A percentile compares a stretch with the other conserved stretches of the same genome.
These are phyloP conservation scores for Lepraria neglecta DNA, from an alignment of 495 filamentous ascomycete species.

Conservation along the genomic window DNA sequence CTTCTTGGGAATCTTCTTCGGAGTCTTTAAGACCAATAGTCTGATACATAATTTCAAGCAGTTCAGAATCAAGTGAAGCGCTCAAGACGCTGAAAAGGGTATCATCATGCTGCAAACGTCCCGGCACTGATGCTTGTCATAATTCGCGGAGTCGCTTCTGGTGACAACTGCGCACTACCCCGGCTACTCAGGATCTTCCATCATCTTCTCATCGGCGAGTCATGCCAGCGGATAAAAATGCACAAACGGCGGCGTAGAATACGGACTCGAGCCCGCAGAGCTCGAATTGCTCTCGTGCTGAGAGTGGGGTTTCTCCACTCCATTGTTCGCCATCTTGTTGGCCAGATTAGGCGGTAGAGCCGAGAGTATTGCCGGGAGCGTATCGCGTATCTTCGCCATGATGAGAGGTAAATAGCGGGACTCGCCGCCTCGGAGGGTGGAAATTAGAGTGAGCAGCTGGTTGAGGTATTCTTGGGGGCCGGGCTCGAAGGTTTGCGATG, in stretches of 20 bases:
- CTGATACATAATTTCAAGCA: no score
- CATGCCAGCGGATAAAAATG: conserved; percentile 23
- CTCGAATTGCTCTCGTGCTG: conserved; percentile 16
- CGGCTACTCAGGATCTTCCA: no score
- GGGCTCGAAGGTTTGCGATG: conserved; percentile 47
- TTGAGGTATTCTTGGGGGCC: conserved; percentile 70
- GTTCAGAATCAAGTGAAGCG: no score
- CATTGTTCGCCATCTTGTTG: conserved; percentile 12
- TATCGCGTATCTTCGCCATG: conserved; percentile 60
- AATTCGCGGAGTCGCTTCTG: no score
- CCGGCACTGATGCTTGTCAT: no score
- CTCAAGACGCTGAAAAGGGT: no score
- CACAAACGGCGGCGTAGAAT: conserved; percentile 24
- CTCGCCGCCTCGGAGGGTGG: conserved; percentile 62
- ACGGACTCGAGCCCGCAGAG: conserved; percentile 20
- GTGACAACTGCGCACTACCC: no score
- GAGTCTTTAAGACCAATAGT: no score
- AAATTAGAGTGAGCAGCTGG: conserved; percentile 59
- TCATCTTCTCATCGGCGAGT: background rate
- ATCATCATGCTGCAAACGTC: no score
- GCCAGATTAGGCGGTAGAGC: conserved; percentile 23
- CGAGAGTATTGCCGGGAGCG: conserved; percentile 55
- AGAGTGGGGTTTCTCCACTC: conserved; percentile 6
- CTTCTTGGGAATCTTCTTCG: no score
- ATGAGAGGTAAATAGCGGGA: conserved; percentile 65